phyloP scores from a whole-genome alignment of 1,284 basidiomycete species.

The Rugosomyces carneus region DNA sequence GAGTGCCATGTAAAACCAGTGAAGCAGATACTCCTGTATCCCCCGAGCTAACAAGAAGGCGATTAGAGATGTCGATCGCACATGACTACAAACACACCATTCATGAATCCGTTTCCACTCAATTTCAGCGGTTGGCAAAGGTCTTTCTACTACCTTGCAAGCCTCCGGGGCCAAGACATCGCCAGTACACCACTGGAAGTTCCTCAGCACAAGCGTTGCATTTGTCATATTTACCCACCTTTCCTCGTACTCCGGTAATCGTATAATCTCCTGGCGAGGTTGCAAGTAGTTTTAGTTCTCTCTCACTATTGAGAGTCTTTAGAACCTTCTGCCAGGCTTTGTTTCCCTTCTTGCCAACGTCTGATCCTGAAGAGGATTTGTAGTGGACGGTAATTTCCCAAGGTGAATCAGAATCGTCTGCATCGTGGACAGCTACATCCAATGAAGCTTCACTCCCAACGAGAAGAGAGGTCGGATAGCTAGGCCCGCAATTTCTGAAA shows the following conservation, averaged over 20 bases:
- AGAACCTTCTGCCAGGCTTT: constrained; percentile 61
- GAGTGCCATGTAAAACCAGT: constrained; percentile 82
- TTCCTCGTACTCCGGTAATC: constrained; percentile 68
- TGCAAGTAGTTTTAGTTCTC: constrained; percentile 47
- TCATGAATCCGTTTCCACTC: constrained; percentile 90
- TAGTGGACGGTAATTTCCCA: constrained; percentile 64
- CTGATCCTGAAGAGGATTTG: constrained; percentile 36
- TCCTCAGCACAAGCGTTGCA: constrained; percentile 7
- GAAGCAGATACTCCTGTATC: constrained; percentile 89
- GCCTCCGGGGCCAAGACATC: constrained; percentile 77
- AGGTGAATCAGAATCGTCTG: constrained; percentile 57
- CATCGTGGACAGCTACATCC: constrained; percentile 42
- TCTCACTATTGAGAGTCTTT: constrained; percentile 39
- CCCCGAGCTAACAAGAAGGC: constrained; percentile 62
- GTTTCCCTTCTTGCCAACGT: constrained; percentile 30
- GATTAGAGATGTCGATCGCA: constrained; percentile 5
- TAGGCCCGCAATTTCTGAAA: constrained; percentile 72
- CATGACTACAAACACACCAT: constrained; percentile 44
- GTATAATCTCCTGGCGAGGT: constrained; percentile 78
- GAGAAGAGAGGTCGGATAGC: constrained; percentile 68
- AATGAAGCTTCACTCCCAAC: constrained; percentile 61
- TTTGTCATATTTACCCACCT: constrained; percentile 29
- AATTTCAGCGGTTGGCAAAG: constrained; percentile 75
- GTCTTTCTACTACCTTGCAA: constrained; percentile 71
- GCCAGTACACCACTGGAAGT: constrained; percentile 60